Conservation (phyloP, 1,284 basidiomycete genomes). For the Apiotrichum siamense region DNA sequence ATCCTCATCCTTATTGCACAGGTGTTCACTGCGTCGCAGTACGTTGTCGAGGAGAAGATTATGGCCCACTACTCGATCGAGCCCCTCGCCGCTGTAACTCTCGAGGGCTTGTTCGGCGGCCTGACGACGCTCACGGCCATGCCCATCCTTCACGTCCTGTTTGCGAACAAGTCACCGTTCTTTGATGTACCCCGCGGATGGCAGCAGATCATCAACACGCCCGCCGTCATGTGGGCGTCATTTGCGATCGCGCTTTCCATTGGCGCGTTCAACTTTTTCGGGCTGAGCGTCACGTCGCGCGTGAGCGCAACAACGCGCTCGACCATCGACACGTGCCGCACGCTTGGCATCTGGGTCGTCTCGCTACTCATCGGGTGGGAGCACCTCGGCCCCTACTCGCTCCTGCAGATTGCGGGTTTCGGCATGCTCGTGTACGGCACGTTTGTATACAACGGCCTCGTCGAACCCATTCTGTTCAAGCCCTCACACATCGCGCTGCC, state of each 20-base stretch:
- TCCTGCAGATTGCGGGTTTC: slow-evolving; percentile 86
- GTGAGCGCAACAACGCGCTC: slow-evolving; percentile 83
- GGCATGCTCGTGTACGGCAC: slow-evolving; percentile 66
- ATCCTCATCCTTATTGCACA: slow-evolving; percentile 94
- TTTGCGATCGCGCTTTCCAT: slow-evolving; percentile 77
- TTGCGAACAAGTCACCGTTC: slow-evolving; percentile 64
- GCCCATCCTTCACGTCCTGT: slow-evolving; percentile 51
- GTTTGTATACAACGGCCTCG: slow-evolving; percentile 61
- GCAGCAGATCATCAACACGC: slow-evolving; percentile 76
- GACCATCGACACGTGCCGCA: slow-evolving; percentile 92
- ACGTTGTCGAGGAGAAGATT: slow-evolving; percentile 87
- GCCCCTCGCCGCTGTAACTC: slow-evolving; percentile 90
- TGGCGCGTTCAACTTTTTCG: slow-evolving; percentile 93
- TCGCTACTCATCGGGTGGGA: slow-evolving; percentile 91
- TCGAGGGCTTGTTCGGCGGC: slow-evolving; percentile 87
- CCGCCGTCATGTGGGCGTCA: slow-evolving; percentile 68
- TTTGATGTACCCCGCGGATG: slow-evolving; percentile 89
- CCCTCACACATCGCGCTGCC: slow-evolving; percentile 35
- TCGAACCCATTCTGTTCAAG: slow-evolving; percentile 59
- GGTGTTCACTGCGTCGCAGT: slow-evolving; percentile 55
- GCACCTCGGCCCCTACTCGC: slow-evolving; percentile 68
- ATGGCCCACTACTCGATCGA: slow-evolving; percentile 79
- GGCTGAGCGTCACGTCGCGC: slow-evolving; percentile 82
- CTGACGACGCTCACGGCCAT: slow-evolving; percentile 52
- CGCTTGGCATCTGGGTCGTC: slow-evolving; percentile 71